Base-by-base conservation (phyloP, 805 yeast species). In the Kurtzmaniella cleridarum region DNA sequence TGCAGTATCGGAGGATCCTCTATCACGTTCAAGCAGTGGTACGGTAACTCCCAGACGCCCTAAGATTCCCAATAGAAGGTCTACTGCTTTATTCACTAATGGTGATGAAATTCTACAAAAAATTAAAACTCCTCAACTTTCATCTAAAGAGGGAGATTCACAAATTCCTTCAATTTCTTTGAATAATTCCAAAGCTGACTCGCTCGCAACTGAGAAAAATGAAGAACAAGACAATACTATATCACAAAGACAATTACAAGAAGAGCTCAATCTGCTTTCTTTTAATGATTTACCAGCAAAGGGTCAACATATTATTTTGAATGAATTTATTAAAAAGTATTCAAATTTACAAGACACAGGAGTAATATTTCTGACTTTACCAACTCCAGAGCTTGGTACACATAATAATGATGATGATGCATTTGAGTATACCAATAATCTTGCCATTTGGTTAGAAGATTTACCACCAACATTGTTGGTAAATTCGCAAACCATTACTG, bases 401-500 rank as follows among this genome's bases (percentile, higher is more conserved):
- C 95, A 88, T 60, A 67, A 74, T 44, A 78, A 75, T 44, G 81
- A 78, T 34, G 71, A 67, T 4, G 90, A 79, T 15, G 77, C 95
- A 38, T 61, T 78, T 31, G 88, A 84, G 27, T 91, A 89, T 55
- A 78, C 85, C 12, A 78, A 79, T 41, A 81, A 82, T 48, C 66
- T 91, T 37, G 84, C 89, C 34, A 60, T 84, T 5, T 87, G 96
- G 93, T 71, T 91, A 41, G 76, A 79, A 32, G 87, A 76, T 3
- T 63, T 93, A 30, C 96, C 96, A 0, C 96, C 98, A 0, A 73
- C 79, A 1, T 56, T 93, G 56, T 60, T 93, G 44, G 73, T 93
- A 39, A 91, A 93, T 54, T 87, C 97, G 0, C 95, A 88, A 64
- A 84, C 95, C 0, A 89, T 93, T 71, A 93, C 98, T 0, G 98